Conservation (phyloP, 2,329 filamentous ascomycete genomes). For the Fusarium brachygibbosum region DNA sequence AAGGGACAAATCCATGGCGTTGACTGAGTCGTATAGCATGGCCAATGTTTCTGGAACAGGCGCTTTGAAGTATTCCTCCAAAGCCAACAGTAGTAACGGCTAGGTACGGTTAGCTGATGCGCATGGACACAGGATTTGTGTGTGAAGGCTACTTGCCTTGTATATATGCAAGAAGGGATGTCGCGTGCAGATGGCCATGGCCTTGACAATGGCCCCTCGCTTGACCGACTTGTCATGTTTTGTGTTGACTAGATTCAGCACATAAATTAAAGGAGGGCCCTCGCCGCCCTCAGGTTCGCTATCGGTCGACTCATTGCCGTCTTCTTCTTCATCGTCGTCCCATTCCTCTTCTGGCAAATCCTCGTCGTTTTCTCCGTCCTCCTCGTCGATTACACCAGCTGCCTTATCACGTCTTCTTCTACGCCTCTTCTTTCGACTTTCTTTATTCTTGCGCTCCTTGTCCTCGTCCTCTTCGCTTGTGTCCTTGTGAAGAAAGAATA, state of each 20-base stretch:
- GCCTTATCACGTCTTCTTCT: conserved; percentile 65
- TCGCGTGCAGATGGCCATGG: conserved; percentile 98
- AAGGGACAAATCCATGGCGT: conserved; percentile 94
- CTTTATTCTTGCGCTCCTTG: conserved; percentile 71
- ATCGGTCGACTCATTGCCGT: conserved; percentile 68
- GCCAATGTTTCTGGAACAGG: conserved; percentile 90
- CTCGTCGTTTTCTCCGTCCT: conserved; percentile 59
- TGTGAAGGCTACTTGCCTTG: conserved; percentile 71
- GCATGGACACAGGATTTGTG: neutral
- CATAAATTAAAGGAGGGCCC: conserved; percentile 94
- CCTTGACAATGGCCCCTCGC: conserved; percentile 94
- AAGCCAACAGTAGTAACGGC: conserved; percentile 88
- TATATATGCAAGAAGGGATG: conserved; percentile 99
- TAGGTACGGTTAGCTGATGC: conserved; percentile 54
- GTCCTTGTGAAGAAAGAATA: conserved; percentile 98
- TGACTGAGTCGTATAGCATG: conserved; percentile 91
- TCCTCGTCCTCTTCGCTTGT: conserved; percentile 86
- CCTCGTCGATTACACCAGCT: conserved; percentile 63
- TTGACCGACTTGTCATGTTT: conserved; percentile 95
- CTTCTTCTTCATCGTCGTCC: conserved; percentile 62
- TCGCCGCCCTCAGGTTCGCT: conserved; percentile 79
- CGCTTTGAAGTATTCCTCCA: conserved; percentile 97
- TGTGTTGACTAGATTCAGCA: conserved; percentile 96
- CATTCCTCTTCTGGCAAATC: conserved; percentile 63
- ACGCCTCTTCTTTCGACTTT: conserved; percentile 65